These are phyloP conservation scores for Allomyces javanicus DNA, from an alignment of 192 early-diverging fungal species.

Conservation along the genomic window DNA sequence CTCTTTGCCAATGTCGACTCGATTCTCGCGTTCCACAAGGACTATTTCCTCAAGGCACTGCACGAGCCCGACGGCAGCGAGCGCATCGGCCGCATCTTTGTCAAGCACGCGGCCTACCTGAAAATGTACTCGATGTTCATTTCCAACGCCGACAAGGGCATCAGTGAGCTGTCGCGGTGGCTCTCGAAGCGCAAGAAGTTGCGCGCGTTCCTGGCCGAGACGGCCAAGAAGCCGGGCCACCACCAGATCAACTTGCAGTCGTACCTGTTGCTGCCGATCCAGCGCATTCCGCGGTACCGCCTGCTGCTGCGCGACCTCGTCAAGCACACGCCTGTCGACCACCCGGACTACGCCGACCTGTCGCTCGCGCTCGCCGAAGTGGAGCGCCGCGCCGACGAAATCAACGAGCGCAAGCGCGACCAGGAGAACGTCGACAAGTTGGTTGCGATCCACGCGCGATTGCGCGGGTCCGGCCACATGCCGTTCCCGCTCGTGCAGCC, in stretches of 20 bases:
- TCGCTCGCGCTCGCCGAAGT: constrained; percentile 44
- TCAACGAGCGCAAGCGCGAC: constrained; percentile 69
- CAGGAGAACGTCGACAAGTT: constrained; percentile 22
- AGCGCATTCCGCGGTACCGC: constrained; percentile 84
- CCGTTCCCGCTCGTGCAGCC: constrained; percentile 24
- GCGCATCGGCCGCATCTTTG: constrained; percentile 58
- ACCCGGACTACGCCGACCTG: constrained; percentile 58
- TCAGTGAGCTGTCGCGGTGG: constrained; percentile 30
- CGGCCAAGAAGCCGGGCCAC: constrained; percentile 33
- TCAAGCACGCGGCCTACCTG: constrained; percentile 50
- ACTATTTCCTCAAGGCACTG: constrained; percentile 42
- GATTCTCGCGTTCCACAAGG: constrained; percentile 46
- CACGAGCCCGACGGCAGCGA: constrained; percentile 17
- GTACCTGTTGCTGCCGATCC: constrained; percentile 75
- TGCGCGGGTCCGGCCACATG: constrained; percentile 18
- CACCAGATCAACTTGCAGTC: constrained; percentile 63
- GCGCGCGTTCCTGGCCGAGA: constrained; percentile 6
- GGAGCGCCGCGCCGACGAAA: constrained; percentile 44
- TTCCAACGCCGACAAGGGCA: constrained; percentile 64
- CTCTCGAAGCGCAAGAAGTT: constrained; percentile 14
- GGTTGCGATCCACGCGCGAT: constrained; percentile 1
- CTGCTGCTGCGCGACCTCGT: constrained; percentile 73
- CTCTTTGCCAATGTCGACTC: constrained; percentile 72
- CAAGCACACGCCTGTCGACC: constrained; percentile 42
- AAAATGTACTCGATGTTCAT: constrained; percentile 71